These are phyloP conservation scores for Coniosporium uncinatum DNA, from an alignment of 2,329 filamentous ascomycete species.

Conservation along the genomic window DNA sequence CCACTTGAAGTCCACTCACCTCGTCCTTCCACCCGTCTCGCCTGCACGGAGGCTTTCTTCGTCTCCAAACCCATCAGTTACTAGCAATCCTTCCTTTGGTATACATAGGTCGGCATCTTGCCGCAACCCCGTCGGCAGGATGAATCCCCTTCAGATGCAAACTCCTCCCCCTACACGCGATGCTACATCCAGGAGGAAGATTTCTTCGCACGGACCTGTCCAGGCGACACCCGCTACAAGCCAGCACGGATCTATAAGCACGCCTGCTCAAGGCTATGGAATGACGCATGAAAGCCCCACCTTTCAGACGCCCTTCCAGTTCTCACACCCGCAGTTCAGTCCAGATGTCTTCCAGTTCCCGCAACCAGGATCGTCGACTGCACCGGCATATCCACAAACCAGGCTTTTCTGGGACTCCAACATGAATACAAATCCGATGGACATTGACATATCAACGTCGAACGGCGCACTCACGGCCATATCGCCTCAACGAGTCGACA, in stretches of 20 bases:
- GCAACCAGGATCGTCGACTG: slow-evolving; percentile 45
- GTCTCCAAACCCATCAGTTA: slow-evolving; percentile 41
- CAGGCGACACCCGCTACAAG: slow-evolving; percentile 15
- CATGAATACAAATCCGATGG: slow-evolving; percentile 11
- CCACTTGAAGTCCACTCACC: slow-evolving; percentile 46
- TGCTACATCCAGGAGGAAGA: slow-evolving; percentile 37
- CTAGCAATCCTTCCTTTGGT: too few relatives aligned
- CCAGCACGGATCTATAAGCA: neutral
- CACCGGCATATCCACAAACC: slow-evolving; percentile 33
- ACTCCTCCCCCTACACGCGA: slow-evolving; percentile 56
- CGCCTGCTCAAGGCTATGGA: too few relatives aligned
- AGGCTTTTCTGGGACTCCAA: slow-evolving; percentile 25
- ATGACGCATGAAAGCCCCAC: slow-evolving; percentile 13
- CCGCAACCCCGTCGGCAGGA: too few relatives aligned
- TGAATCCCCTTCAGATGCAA: slow-evolving; percentile 46
- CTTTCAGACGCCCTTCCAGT: slow-evolving; percentile 38
- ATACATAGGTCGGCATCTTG: too few relatives aligned
- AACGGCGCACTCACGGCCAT: neutral
- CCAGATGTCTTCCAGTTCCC: slow-evolving; percentile 49
- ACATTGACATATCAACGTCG: neutral
- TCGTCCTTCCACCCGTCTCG: slow-evolving; percentile 54
- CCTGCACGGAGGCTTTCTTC: slow-evolving; percentile 52
- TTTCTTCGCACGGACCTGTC: slow-evolving; percentile 12
- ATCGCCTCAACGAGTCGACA: neutral
- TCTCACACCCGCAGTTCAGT: slow-evolving; percentile 49